A percentile compares a stretch with the other conserved stretches of the same genome.
These are phyloP conservation scores for Lojkania enalia DNA, from an alignment of 2,329 filamentous ascomycete genomes.

Conservation along the genomic window DNA sequence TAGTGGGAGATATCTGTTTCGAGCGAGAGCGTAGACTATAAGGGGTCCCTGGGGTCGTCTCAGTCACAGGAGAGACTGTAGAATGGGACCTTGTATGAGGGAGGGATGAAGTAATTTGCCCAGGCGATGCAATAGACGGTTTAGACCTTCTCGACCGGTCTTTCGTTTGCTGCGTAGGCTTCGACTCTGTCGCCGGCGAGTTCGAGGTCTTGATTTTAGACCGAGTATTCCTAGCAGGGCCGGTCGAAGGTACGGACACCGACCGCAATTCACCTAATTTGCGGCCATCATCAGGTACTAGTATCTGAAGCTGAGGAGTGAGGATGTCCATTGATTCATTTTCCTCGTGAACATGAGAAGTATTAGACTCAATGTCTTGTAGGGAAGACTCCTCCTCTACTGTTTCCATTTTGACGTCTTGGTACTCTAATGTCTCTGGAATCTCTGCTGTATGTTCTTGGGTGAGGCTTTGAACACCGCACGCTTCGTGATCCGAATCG, in stretches of 20 bases:
- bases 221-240: slow-evolving; percentile 36
- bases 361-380: slow-evolving; percentile 7
- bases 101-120: slow-evolving; percentile 23
- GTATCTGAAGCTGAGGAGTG: slow-evolving; percentile 19
- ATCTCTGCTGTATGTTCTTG: background rate
- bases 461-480: too few relatives aligned
- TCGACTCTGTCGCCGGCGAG: slow-evolving; percentile 24
- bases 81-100: slow-evolving; percentile 21
- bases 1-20: slow-evolving; percentile 26
- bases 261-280: slow-evolving; percentile 25
- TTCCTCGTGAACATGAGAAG: slow-evolving; percentile 12
- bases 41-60: slow-evolving; percentile 25
- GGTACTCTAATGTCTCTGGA: slow-evolving; percentile 8
- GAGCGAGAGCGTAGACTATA: slow-evolving; percentile 36
- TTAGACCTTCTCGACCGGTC: slow-evolving; percentile 25
- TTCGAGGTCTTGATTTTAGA: slow-evolving; percentile 34
- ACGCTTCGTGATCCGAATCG: too few relatives aligned
- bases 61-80: slow-evolving; percentile 23
- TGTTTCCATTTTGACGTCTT: slow-evolving; percentile 36
- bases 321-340: slow-evolving; percentile 3
- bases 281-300: slow-evolving; percentile 24
- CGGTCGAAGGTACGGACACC: slow-evolving; percentile 26
- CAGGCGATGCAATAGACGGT: slow-evolving; percentile 19
- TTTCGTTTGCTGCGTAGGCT: slow-evolving; percentile 11
- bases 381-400: slow-evolving; percentile 27